Evolutionary conservation across 2,329 filamentous ascomycete species (phyloP), one percentile per base, ranked within the genome.

Genomic region (Pestalotiopsis sp.): DNA sequence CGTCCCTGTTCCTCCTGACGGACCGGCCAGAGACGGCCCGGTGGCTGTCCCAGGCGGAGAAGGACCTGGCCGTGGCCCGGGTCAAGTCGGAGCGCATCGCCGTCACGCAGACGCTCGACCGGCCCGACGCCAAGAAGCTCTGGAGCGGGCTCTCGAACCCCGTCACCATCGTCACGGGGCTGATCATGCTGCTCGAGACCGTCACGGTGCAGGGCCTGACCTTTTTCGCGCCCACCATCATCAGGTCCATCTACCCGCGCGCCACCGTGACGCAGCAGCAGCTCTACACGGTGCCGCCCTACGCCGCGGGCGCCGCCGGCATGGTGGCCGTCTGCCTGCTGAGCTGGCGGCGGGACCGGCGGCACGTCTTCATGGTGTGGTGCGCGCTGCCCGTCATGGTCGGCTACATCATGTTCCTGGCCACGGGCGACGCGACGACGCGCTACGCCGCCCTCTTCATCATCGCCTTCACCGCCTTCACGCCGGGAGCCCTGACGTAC

Each of bases 171-270:
- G 66, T 73, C n/a, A 77, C 73, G 2, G 72, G 71, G n/a, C 65
- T 73, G 45, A 67, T 75, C 64, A 77, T 77, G 70, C 63, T 77
- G 13, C 71, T 76, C 7, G 76, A 77, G 64, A 77, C 75, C 79
- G 87, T 93, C 75, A 93, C 91, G 0, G 90, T 93, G 3, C 90
- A 92, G 75, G 90, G 91, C 3, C 82, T 93, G 3, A 88, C 88
- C 1, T 92, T 92, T 82, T 93, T 93, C 77, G 81, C 86, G 0
- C 91, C 91, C 0, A 93, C 91, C 0, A 93, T 94, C 70, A 89
- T 93, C 58, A 79, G 80, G 59, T 91, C 87, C 4, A 92, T 93
- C 72, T 93, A 93, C 73, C 88, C 89, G 0, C 74, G 84, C 17
- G 64, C 49, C 12, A 82, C 81, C n/a, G 85, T 89, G 1, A 82